phyloP scores from a whole-genome alignment of 345 rosid genomes.

The Streptanthus diversifolius region DNA sequence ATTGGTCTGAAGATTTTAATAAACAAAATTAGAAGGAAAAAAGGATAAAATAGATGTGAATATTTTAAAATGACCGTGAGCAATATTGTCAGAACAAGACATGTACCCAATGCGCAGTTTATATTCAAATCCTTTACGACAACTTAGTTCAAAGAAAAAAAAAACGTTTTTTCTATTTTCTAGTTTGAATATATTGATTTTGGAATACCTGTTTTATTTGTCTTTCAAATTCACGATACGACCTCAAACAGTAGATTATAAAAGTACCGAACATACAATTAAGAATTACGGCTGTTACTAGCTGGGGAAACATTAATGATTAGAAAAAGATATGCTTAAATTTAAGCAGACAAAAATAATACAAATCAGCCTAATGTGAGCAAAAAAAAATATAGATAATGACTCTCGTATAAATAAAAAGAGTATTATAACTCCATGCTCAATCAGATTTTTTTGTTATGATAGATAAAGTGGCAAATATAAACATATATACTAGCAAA shows the following conservation, averaged over 20 bases:
- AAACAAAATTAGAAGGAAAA: background rate
- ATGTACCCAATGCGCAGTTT: background rate
- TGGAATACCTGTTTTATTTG: background rate
- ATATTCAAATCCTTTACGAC: background rate
- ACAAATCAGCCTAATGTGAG: background rate
- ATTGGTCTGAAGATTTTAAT: background rate
- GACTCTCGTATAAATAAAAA: background rate
- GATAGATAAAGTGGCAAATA: background rate
- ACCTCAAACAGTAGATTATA: background rate
- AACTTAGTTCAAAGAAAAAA: background rate
- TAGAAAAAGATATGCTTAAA: conserved; percentile 15
- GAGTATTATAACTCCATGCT: background rate
- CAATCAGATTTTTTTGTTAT: background rate
- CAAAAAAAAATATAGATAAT: background rate
- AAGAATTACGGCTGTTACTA: conserved; percentile 12
- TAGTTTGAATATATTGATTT: background rate
- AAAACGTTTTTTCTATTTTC: background rate
- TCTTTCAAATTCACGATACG: background rate
- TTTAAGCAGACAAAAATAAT: conserved; percentile 1
- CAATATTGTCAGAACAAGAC: conserved; percentile 24
- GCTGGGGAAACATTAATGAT: conserved; percentile 29
- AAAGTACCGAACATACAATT: conserved; percentile 13
- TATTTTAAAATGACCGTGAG: background rate
- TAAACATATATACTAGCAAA: background rate
- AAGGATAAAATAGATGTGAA: background rate